These are phyloP conservation scores for Rhizoclosmatium sp. DNA, from an alignment of 192 early-diverging fungal species.

Conservation along the genomic window DNA sequence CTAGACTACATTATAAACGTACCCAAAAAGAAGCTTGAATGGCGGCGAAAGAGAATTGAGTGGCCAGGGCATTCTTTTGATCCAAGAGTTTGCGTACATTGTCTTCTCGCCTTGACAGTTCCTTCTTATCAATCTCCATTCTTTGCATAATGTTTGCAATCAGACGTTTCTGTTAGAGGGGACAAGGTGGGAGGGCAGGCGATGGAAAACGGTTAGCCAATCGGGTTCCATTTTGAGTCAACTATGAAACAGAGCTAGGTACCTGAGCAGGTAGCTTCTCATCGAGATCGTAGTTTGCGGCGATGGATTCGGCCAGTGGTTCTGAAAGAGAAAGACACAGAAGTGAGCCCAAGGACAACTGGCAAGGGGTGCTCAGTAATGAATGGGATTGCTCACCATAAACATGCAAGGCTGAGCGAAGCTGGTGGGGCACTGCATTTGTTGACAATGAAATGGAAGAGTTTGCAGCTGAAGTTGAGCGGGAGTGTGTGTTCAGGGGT, in stretches of 20 bases:
- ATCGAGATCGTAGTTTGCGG: conserved; percentile 27
- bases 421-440: not conserved
- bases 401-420: not conserved
- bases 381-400: not conserved
- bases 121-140: conserved; percentile 42
- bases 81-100: not conserved
- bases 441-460: not conserved
- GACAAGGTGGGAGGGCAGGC: not conserved
- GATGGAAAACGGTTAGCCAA: not conserved
- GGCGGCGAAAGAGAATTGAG: conserved; percentile 7
- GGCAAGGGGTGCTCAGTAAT: no score
- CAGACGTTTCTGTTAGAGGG: conserved; percentile 32
- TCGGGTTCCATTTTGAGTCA: no score
- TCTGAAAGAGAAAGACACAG: conserved; percentile 6
- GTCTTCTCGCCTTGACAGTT: conserved; percentile 27
- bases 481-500: not conserved
- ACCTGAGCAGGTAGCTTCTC: conserved; percentile 29
- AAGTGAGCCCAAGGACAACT: not conserved
- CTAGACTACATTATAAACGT: not conserved
- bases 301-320: conserved; percentile 17
- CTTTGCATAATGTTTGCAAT: conserved; percentile 36
- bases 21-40: conserved; percentile 30
- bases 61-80: conserved; percentile 20
- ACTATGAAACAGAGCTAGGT: not conserved
- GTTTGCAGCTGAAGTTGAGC: not conserved